phyloP scores from a whole-genome alignment of 2,329 filamentous ascomycete genomes.

The Penicillium crustosum region DNA sequence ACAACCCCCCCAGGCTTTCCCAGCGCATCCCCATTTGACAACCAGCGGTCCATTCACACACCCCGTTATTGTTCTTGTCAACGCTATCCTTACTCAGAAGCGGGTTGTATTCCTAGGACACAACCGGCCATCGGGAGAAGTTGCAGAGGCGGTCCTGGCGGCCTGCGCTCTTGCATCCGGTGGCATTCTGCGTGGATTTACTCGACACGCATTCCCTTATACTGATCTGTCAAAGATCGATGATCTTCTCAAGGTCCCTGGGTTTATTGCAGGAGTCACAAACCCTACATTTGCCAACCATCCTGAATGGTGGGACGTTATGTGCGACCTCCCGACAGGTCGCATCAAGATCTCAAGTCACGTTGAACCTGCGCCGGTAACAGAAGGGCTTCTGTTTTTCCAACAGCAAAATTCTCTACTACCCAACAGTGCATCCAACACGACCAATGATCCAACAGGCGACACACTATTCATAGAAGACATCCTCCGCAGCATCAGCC shows the following conservation, averaged over 20 bases:
- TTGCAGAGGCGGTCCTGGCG: constrained; percentile 96
- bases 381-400: constrained; percentile 84
- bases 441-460: constrained; percentile 69
- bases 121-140: constrained; percentile 90
- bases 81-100: constrained; percentile 94
- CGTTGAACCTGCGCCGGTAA: constrained; percentile 76
- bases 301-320: constrained; percentile 95
- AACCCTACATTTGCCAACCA: constrained; percentile 95
- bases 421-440: constrained; percentile 26
- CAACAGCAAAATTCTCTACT: constrained; percentile 62
- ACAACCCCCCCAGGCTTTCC: constrained; percentile 81
- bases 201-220: constrained; percentile 93
- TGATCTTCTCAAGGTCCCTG: constrained; percentile 89
- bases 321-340: constrained; percentile 89
- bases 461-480: constrained; percentile 87
- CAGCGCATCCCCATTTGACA: constrained; percentile 85
- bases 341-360: constrained; percentile 91
- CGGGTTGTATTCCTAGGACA: constrained; percentile 93
- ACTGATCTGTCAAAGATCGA: constrained; percentile 98
- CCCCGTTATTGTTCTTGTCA: constrained; percentile 90
- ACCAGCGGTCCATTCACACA: constrained; percentile 88
- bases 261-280: constrained; percentile 96
- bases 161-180: constrained; percentile 92
- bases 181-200: constrained; percentile 89
- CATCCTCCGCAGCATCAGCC: constrained; percentile 77